phyloP scores from a whole-genome alignment of 192 early-diverging fungal species.

The Phlyctochytrium arcticum region DNA sequence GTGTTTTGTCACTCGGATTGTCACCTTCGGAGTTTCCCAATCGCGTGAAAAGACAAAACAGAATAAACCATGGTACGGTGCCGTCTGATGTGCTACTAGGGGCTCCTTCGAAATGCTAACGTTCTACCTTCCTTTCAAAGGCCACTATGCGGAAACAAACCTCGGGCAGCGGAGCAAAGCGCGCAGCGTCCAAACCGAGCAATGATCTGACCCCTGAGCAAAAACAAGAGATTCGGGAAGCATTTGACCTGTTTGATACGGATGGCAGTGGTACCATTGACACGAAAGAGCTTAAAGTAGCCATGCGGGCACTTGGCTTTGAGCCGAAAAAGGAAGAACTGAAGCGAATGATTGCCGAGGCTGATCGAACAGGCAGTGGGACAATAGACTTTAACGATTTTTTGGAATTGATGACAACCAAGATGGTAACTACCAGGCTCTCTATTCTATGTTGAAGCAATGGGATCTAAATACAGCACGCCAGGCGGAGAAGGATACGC shows the following conservation, averaged over 20 bases:
- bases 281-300: slow-evolving; percentile 66
- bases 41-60: too few relatives aligned
- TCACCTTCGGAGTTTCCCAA: too few relatives aligned
- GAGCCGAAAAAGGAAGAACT: slow-evolving; percentile 56
- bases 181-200: not conserved
- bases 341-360: slow-evolving; percentile 52
- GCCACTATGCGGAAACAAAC: too few relatives aligned
- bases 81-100: too few relatives aligned
- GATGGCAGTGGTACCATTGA: slow-evolving; percentile 59
- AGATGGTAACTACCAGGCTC: slow-evolving; percentile 59
- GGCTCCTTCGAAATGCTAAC: too few relatives aligned
- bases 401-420: slow-evolving; percentile 57
- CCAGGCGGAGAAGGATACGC: slow-evolving; percentile 60
- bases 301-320: slow-evolving; percentile 59
- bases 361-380: slow-evolving; percentile 52
- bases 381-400: slow-evolving; percentile 72
- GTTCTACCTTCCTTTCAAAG: too few relatives aligned
- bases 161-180: not conserved
- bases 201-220: slow-evolving; percentile 53
- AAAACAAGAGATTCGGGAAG: slow-evolving; percentile 66
- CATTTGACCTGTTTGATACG: slow-evolving; percentile 70
- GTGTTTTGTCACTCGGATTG: too few relatives aligned
- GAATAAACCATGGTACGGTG: too few relatives aligned
- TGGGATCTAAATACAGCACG: not conserved
- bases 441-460: not conserved